These are phyloP conservation scores for Pisolithus marmoratus DNA, from an alignment of 768 basidiomycete genomes.

Conservation along the genomic window DNA sequence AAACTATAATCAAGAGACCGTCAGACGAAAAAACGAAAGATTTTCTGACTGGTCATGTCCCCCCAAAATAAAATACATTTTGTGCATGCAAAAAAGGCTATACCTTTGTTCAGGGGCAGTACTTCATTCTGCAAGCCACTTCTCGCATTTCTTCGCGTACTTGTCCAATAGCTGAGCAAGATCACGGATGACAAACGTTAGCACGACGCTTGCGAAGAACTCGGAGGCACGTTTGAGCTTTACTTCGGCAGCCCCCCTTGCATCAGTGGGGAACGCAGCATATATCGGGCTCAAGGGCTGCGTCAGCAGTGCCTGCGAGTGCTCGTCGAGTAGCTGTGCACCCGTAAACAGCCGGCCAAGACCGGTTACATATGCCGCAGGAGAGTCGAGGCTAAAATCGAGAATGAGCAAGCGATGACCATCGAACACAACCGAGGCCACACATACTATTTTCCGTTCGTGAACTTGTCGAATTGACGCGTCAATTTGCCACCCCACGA, in stretches of 20 bases:
- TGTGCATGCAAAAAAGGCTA: conserved; percentile 20
- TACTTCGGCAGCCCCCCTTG: conserved; percentile 60
- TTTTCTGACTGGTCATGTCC: conserved; percentile 27
- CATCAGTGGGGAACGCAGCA: conserved; percentile 58
- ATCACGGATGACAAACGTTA: conserved; percentile 87
- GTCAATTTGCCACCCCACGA: conserved; percentile 72
- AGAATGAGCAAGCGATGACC: conserved; percentile 6
- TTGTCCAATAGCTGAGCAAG: conserved; percentile 84
- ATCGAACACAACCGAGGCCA: conserved; percentile 1
- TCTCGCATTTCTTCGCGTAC: conserved; percentile 90
- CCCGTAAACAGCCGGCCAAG: conserved; percentile 68
- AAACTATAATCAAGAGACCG: conserved; percentile 11
- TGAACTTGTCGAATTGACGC: conserved; percentile 75
- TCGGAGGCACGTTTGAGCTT: conserved; percentile 81
- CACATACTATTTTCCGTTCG: conserved; percentile 83
- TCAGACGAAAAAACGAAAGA: conserved; percentile 23
- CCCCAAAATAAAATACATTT: conserved; percentile 31
- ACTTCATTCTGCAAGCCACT: conserved; percentile 77
- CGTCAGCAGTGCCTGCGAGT: conserved; percentile 65
- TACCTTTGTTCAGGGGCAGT: conserved; percentile 16
- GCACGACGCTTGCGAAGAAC: conserved; percentile 84
- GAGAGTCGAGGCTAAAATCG: conserved; percentile 74
- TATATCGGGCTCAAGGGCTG: conserved; percentile 70
- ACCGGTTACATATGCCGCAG: conserved; percentile 74
- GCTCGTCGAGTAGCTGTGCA: conserved; percentile 81